phyloP scores from a whole-genome alignment of 2,329 filamentous ascomycete species.

The Clarireedia sp. region DNA sequence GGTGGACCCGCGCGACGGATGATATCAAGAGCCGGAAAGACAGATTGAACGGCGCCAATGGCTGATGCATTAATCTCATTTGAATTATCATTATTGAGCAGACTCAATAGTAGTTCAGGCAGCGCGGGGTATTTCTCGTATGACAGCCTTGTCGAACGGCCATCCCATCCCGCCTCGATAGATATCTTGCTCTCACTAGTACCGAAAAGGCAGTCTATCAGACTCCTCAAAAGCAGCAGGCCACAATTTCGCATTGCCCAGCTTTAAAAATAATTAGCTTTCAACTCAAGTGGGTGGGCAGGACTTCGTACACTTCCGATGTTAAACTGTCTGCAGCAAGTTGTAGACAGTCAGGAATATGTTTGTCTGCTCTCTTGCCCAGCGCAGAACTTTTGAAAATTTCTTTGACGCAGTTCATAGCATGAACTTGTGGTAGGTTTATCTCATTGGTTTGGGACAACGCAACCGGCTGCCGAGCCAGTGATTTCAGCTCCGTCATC shows the following conservation, averaged over 20 bases:
- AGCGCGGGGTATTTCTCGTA: slow-evolving; percentile 63
- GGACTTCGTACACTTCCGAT: slow-evolving; percentile 59
- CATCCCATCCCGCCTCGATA: slow-evolving; percentile 57
- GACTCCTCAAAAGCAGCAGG: slow-evolving; percentile 75
- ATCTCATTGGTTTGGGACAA: slow-evolving; percentile 48
- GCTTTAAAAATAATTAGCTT: slow-evolving; percentile 32
- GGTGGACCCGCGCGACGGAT: slow-evolving; percentile 65
- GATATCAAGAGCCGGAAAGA: slow-evolving; percentile 79
- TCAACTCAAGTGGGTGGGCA: neutral
- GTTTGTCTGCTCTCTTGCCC: slow-evolving; percentile 61
- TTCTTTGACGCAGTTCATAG: slow-evolving; percentile 87
- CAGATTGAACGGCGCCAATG: slow-evolving; percentile 53
- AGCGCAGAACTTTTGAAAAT: slow-evolving; percentile 80
- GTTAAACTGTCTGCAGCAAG: slow-evolving; percentile 75
- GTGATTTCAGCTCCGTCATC: slow-evolving; percentile 52
- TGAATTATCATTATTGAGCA: slow-evolving; percentile 31
- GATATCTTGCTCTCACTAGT: slow-evolving; percentile 61
- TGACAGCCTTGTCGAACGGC: slow-evolving; percentile 55
- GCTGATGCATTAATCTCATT: slow-evolving; percentile 17
- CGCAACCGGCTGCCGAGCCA: slow-evolving; percentile 46
- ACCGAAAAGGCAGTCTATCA: slow-evolving; percentile 73
- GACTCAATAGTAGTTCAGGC: slow-evolving; percentile 52
- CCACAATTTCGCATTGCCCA: slow-evolving; percentile 96
- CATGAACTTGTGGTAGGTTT: slow-evolving; percentile 84
- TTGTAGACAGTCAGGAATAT: slow-evolving; percentile 65